Evolutionary conservation across 1,139 yeast species (phyloP), one percentile per base, ranked within the genome.

Genomic region (Sugiyamaella novakii): DNA sequence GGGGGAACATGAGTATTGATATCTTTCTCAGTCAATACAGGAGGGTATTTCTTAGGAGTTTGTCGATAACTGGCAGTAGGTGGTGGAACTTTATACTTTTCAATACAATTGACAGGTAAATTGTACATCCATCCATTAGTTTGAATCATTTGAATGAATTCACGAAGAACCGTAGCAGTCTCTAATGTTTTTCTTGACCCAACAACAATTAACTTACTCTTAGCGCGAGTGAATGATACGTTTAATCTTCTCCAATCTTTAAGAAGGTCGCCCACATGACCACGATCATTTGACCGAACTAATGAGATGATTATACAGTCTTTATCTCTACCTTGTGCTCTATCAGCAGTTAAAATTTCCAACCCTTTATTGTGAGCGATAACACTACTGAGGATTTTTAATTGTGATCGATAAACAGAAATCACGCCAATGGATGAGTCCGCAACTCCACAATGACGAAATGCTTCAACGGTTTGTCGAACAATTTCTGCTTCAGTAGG

Each of bases 301-400:
- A 92, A 70, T 0, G 98, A 89, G 5, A 94, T 81, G 2, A 94
- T 79, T 11, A 94, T 81, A 59, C 96, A 84, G 45, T 89, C 94
- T 65, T 89, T 92, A 65, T 94, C 99, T 49, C 97, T 76, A 0
- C 98, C 99, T 68, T 94, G 98, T 58, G 86, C 92, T 56, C 87
- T 92, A 66, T 94, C 99, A 0, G 97, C 98, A 0, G 98, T 94
- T 53, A 92, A 71, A 21, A 87, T 76, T 59, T 92, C 98, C 33
- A 92, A 70, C 0, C 73, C 77, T 7, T 46, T 38, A 2, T 67
- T 63, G 1, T 77, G 71, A 12, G 5, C n/a, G 8, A 43, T 19
- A 10, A n/a, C 22, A 19, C 30, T 33, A 24, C 17, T 24, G 10
- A 46, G 38, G 10, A 46, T 18, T 10, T 22, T 27, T 39, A 92